These are phyloP conservation scores for Trichoderma sp. DNA, from an alignment of 2,329 filamentous ascomycete species.

Conservation along the genomic window DNA sequence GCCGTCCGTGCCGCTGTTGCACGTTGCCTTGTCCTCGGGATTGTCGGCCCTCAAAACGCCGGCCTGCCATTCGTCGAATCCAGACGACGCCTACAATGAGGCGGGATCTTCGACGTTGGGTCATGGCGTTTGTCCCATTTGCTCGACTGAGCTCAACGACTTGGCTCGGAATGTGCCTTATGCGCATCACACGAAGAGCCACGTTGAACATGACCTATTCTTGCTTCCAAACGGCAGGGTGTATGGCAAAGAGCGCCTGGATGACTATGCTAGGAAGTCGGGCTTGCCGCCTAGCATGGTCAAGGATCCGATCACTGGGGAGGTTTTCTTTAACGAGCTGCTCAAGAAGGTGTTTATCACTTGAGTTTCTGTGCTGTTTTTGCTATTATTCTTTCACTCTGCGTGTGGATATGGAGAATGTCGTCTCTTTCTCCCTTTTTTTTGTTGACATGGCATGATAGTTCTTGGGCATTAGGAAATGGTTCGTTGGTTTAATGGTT, in stretches of 20 bases:
- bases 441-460: background rate
- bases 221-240: constrained; percentile 84
- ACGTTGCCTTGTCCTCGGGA: constrained; percentile 86
- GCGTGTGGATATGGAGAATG: background rate
- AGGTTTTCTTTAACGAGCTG: constrained; percentile 58
- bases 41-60: constrained; percentile 95
- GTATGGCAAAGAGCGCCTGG: constrained; percentile 72
- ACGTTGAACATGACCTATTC: constrained; percentile 82
- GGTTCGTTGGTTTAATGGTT: background rate
- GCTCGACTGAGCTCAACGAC: constrained; percentile 90
- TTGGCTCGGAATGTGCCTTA: constrained; percentile 87
- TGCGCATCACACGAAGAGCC: constrained; percentile 90
- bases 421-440: background rate
- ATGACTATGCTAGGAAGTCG: constrained; percentile 75
- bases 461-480: background rate
- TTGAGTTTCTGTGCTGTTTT: constrained; percentile 37
- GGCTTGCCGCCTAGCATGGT: constrained; percentile 65
- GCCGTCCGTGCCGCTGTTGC: constrained; percentile 77
- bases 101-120: constrained; percentile 45
- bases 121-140: constrained; percentile 87
- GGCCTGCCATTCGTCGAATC: constrained; percentile 72
- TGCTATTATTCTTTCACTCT: background rate
- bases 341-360: constrained; percentile 91
- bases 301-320: constrained; percentile 75
- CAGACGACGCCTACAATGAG: constrained; percentile 33